phyloP scores from a whole-genome alignment of 176 grass and related monocot genomes.

The Oryza rufipogon region DNA sequence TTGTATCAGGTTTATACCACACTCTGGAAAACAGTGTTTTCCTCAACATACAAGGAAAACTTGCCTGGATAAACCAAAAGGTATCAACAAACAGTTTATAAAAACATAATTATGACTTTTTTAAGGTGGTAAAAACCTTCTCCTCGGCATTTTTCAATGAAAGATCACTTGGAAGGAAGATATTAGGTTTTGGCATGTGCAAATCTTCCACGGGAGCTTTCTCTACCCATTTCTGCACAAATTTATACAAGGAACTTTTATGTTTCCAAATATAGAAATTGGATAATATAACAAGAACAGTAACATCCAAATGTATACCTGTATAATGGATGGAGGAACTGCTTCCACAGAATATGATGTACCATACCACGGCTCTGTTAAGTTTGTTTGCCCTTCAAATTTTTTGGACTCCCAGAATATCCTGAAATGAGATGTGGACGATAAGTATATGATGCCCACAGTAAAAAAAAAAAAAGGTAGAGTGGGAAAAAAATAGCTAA shows the following conservation, averaged over 20 bases:
- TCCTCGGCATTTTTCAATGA: constrained; percentile 67
- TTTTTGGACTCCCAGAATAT: constrained; percentile 94
- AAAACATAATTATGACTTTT: constrained; percentile 23
- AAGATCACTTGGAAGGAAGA: constrained; percentile 86
- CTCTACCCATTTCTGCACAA: constrained; percentile 79
- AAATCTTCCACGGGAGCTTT: constrained; percentile 74
- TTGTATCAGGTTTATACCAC: constrained; percentile 90
- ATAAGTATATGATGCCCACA: constrained; percentile 9
- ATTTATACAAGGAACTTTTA: constrained; percentile 15
- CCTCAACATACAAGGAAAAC: constrained; percentile 71
- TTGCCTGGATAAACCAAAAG: constrained; percentile 55
- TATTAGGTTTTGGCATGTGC: constrained; percentile 85
- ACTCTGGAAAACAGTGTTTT: constrained; percentile 83
- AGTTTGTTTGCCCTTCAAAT: constrained; percentile 72
- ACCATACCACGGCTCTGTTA: constrained; percentile 90
- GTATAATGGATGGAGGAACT: constrained; percentile 52
- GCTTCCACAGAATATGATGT: constrained; percentile 78
- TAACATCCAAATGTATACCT: constrained; percentile 52
- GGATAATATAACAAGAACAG: constrained; percentile 20
- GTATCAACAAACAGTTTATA: constrained; percentile 25
- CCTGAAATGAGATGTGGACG: constrained; percentile 49
- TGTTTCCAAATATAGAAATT: constrained; percentile 9
- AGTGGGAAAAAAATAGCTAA: constrained; percentile 11
- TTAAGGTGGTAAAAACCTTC: constrained; percentile 46
- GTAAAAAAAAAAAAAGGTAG: not conserved